Evolutionary conservation across 2,329 filamentous ascomycete genomes (phyloP).

Genomic region (Mycosphaerella sp.): DNA sequence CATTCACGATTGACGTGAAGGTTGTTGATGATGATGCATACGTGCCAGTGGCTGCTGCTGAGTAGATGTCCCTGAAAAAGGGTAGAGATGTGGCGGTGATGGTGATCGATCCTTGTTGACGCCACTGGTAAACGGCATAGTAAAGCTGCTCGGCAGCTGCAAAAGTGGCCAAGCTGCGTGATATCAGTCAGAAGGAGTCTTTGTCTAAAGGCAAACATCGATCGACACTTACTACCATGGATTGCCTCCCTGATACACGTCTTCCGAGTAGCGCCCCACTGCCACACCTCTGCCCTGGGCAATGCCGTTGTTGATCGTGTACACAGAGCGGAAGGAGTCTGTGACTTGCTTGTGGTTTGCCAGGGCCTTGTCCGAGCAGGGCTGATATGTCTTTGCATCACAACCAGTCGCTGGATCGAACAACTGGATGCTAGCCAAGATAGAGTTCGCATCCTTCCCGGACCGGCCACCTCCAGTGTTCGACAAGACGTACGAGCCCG

Average conservation of each 20-base stretch:
- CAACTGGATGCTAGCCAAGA: conserved; percentile 49
- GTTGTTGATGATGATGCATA: conserved; percentile 47
- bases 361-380: conserved; percentile 56
- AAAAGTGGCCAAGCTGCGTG: conserved; percentile 53
- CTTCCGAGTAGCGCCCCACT: conserved; percentile 44
- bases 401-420: conserved; percentile 61
- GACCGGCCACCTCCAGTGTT: conserved; percentile 61
- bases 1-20: conserved; percentile 45
- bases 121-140: conserved; percentile 67
- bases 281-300: conserved; percentile 51
- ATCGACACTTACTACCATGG: conserved; percentile 51
- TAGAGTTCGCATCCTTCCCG: conserved; percentile 65
- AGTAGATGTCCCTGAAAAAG: conserved; percentile 64
- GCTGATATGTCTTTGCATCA: conserved; percentile 68
- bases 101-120: conserved; percentile 54
- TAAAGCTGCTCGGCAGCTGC: conserved; percentile 77
- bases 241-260: conserved; percentile 70
- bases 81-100: conserved; percentile 58
- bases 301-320: conserved; percentile 62
- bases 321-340: conserved; percentile 67
- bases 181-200: background rate
- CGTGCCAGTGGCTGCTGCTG: conserved; percentile 54
- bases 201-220: background rate
- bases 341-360: conserved; percentile 70
- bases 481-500: conserved; percentile 56